Evolutionary conservation across 73 alveolate species (phyloP), one percentile per base, ranked within the genome.

Genomic region (Durusdinium trenchii): DNA sequence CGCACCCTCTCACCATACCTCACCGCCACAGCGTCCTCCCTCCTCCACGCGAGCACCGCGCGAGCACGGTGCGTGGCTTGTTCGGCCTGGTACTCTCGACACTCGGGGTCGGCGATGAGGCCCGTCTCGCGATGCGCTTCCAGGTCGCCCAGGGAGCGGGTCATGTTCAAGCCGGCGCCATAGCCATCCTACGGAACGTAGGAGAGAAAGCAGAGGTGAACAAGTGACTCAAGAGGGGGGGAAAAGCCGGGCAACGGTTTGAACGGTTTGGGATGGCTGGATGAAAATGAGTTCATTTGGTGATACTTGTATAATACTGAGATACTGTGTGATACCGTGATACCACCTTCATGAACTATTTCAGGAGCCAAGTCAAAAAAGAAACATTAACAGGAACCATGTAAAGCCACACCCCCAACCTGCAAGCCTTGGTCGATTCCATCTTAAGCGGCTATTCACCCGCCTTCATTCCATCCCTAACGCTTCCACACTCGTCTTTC

Each of bases 121-220:
- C 98, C 98, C 3, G 87, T 47, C 48, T 91, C 98, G 9, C 98
- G 89, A 47, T 91, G 98, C 6, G 98, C 90, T 20, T 69, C 85
- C 28, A 91, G 47, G 60, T 91, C 98, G 3, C 98, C 98, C 45
- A 91, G 35, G 94, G 94, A 84, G 6, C 98, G 46, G 87, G 98
- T 91, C 98, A 91, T 91, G 60, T 91, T 91, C 62, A 91, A 78
- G 26, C 98, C 98, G 14, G 98, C 98, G 36, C 98, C 98, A 48
- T 91, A 91, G 78, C 98, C 98, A 5, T 91, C 98, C 62, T 81
- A 47, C 14, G 32, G 10, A 20, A 6, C 6, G 14, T 54, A 54
- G 69, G 23, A 54, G 69, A 54, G 32, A 54, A 10, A 10, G 10
- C 69, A 23, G 32, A 54, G 69, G 69, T 20, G 23, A 20, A 14